phyloP scores from a whole-genome alignment of 192 early-diverging fungal species.

The Borealophlyctis nickersoniae region DNA sequence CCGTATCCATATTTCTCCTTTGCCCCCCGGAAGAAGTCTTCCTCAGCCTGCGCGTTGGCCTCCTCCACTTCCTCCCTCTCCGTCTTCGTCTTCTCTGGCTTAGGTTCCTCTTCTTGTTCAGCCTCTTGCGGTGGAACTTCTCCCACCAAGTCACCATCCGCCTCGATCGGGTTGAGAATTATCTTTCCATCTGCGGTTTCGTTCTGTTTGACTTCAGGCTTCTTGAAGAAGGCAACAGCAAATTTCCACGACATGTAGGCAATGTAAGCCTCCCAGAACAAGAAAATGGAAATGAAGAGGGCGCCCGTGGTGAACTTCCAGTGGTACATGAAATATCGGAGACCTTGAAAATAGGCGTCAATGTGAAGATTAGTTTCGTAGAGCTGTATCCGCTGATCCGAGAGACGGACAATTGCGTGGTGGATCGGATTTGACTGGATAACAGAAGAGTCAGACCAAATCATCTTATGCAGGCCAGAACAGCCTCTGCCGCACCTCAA shows the following conservation, averaged over 20 bases:
- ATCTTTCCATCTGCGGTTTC: too few relatives aligned
- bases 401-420: slow-evolving; percentile 46
- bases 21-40: background rate
- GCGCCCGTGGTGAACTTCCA: slow-evolving; percentile 60
- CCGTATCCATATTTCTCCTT: background rate
- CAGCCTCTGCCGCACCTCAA: slow-evolving; percentile 16
- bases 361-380: slow-evolving; percentile 47
- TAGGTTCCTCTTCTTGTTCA: background rate
- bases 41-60: background rate
- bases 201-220: too few relatives aligned
- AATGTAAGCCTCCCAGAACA: slow-evolving; percentile 50
- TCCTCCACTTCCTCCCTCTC: background rate
- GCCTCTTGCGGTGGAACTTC: background rate
- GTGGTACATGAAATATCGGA: slow-evolving; percentile 75
- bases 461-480: background rate
- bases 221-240: slow-evolving; percentile 9
- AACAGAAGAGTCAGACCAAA: background rate
- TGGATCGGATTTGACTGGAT: slow-evolving; percentile 42
- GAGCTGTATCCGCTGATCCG: slow-evolving; percentile 48
- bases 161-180: too few relatives aligned
- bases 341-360: slow-evolving; percentile 61
- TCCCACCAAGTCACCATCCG: too few relatives aligned
- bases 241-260: slow-evolving; percentile 30
- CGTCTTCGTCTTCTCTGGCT: background rate
- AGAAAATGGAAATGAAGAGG: slow-evolving; percentile 52